These are phyloP conservation scores for Pseudogymnoascus sp. DNA, from an alignment of 2,329 filamentous ascomycete genomes.

Conservation along the genomic window DNA sequence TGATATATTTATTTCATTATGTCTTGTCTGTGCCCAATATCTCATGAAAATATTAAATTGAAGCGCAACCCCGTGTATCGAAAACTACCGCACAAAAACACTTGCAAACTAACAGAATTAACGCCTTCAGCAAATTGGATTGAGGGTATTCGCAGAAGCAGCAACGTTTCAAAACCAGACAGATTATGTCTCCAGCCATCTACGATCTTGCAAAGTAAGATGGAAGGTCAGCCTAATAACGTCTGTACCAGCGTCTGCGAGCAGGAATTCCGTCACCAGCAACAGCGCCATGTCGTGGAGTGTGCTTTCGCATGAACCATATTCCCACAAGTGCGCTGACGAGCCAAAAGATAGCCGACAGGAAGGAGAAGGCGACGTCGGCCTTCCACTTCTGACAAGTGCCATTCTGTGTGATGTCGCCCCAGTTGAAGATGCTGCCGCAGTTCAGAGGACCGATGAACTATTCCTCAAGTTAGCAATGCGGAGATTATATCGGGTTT, in stretches of 20 bases:
- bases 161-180: background rate
- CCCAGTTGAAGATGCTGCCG: constrained; percentile 73
- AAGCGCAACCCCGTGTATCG: background rate
- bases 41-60: background rate
- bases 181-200: background rate
- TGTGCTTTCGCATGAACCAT: constrained; percentile 11
- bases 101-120: background rate
- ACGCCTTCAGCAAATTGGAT: background rate
- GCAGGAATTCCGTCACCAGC: constrained; percentile 10
- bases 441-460: constrained; percentile 79
- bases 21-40: background rate
- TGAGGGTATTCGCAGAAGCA: background rate
- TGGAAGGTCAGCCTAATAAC: background rate
- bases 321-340: constrained; percentile 13
- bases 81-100: background rate
- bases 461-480: constrained; percentile 67
- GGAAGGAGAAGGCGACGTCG: constrained; percentile 22
- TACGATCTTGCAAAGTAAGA: background rate
- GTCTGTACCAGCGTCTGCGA: constrained; percentile 12
- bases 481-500: constrained; percentile 65
- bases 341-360: constrained; percentile 17
- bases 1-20: background rate
- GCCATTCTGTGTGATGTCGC: constrained; percentile 70
- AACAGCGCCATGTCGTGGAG: background rate
- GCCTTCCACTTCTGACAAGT: constrained; percentile 66